Evolutionary conservation across 192 early-diverging fungal genomes (phyloP).

Genomic region (Coemansia interrupta): DNA sequence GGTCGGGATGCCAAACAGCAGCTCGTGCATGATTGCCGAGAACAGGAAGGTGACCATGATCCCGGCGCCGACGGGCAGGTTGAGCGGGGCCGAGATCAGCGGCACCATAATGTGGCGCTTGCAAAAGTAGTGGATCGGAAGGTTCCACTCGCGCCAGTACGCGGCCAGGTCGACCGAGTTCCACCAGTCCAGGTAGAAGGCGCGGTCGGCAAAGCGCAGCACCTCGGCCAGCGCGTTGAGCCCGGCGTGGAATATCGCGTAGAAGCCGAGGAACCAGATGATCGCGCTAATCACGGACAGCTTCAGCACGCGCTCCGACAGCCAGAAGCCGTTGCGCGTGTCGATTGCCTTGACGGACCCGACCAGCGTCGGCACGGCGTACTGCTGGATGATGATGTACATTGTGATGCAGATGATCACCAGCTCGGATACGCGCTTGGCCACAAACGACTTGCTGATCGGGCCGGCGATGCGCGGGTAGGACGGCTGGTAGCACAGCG

Average conservation of each 20-base stretch:
- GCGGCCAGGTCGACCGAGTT: conserved; percentile 71
- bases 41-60: conserved; percentile 70
- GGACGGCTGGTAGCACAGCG: conserved; percentile 81
- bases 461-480: conserved; percentile 64
- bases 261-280: conserved; percentile 91
- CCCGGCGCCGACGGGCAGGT: conserved; percentile 53
- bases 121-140: conserved; percentile 81
- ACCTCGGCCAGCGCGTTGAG: conserved; percentile 80
- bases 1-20: conserved; percentile 80
- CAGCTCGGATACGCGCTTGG: conserved; percentile 77
- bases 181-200: conserved; percentile 90
- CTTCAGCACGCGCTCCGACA: conserved; percentile 85
- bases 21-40: conserved; percentile 85
- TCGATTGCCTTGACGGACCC: conserved; percentile 75
- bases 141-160: conserved; percentile 92
- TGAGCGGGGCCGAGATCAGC: conserved; percentile 62
- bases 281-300: conserved; percentile 70
- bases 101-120: conserved; percentile 88
- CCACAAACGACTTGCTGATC: conserved; percentile 70
- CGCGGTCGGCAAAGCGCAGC: conserved; percentile 80
- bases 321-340: conserved; percentile 58
- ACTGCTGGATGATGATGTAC: conserved; percentile 77
- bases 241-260: conserved; percentile 74
- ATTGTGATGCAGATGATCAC: conserved; percentile 64
- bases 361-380: conserved; percentile 73